phyloP scores from a whole-genome alignment of 768 basidiomycete species.

The Termitomyces titanicus region DNA sequence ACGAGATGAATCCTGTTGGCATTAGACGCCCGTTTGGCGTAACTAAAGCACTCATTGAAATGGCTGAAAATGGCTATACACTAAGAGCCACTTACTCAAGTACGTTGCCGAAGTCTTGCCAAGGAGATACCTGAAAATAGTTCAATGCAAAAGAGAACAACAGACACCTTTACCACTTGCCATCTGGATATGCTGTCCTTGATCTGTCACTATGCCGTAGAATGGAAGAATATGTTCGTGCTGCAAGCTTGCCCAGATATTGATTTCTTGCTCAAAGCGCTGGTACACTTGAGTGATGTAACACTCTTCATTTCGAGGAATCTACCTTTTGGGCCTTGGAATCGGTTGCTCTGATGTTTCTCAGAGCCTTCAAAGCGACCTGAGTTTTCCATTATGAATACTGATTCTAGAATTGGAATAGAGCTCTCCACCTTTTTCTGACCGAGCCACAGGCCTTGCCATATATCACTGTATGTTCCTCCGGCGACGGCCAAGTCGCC shows the following conservation, averaged over 20 bases:
- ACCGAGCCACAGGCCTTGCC: constrained; percentile 51
- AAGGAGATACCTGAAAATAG: constrained; percentile 50
- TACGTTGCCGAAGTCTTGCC: constrained; percentile 58
- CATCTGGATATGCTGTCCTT: constrained; percentile 48
- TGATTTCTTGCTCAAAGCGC: constrained; percentile 57
- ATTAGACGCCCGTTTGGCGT: constrained; percentile 30
- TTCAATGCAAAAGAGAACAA: background rate
- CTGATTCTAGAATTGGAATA: too few relatives aligned
- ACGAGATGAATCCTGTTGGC: constrained; percentile 43
- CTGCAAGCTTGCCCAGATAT: constrained; percentile 48
- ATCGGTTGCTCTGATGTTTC: constrained; percentile 42
- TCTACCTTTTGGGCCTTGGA: constrained; percentile 38
- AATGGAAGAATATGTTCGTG: constrained; percentile 53
- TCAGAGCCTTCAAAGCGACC: constrained; percentile 57
- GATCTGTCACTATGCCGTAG: constrained; percentile 53
- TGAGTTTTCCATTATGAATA: constrained; percentile 16
- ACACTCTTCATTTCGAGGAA: background rate
- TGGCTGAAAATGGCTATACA: background rate
- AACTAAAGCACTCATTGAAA: constrained; percentile 27
- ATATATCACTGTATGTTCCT: constrained; percentile 54
- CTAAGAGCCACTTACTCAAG: constrained; percentile 34
- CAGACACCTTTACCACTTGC: constrained; percentile 21
- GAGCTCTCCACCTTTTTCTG: constrained; percentile 38
- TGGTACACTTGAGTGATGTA: constrained; percentile 16
- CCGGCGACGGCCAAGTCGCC: constrained; percentile 41